A percentile compares a stretch with the other conserved stretches of the same genome.
phyloP scores from a whole-genome alignment of 352 stramenopile species.

The Pythium utonaiense region DNA sequence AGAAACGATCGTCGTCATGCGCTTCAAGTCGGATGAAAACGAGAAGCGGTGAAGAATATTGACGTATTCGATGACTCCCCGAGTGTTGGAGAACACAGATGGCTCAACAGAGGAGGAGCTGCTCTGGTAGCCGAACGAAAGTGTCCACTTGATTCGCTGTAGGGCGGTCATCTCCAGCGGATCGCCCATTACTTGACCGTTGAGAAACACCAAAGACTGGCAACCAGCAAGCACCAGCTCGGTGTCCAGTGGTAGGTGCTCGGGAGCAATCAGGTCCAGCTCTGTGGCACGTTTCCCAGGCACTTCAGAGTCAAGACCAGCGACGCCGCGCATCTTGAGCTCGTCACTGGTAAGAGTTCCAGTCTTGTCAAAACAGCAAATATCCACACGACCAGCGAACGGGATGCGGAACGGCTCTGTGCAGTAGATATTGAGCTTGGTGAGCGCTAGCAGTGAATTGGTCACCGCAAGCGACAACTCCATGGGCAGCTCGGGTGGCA shows the following conservation, averaged over 20 bases:
- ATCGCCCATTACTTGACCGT: slow-evolving; percentile 90
- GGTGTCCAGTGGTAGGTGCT: slow-evolving; percentile 32
- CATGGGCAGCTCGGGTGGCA: slow-evolving; percentile 95
- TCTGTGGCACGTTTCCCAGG: slow-evolving; percentile 11
- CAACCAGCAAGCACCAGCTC: slow-evolving; percentile 69
- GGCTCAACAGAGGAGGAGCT: slow-evolving; percentile 22
- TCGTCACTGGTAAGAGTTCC: slow-evolving; percentile 94
- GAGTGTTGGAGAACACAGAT: slow-evolving; percentile 27
- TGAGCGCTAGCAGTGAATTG: slow-evolving; percentile 86
- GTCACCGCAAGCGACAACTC: slow-evolving; percentile 94
- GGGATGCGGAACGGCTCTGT: slow-evolving; percentile 95
- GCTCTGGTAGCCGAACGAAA: slow-evolving; percentile 23
- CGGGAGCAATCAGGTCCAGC: slow-evolving; percentile 31
- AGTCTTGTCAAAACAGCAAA: slow-evolving; percentile 96
- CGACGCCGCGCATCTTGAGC: slow-evolving; percentile 55
- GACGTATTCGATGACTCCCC: slow-evolving; percentile 31
- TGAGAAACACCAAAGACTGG: slow-evolving; percentile 89
- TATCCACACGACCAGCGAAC: slow-evolving; percentile 86
- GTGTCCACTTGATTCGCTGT: slow-evolving; percentile 68
- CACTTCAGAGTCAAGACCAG: slow-evolving; percentile 18
- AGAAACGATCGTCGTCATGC: slow-evolving; percentile 89
- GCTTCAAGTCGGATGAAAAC: slow-evolving; percentile 88
- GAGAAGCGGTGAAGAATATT: slow-evolving; percentile 81
- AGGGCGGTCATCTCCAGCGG: slow-evolving; percentile 92
- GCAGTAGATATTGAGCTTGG: slow-evolving; percentile 90